Base-by-base conservation (phyloP, 768 basidiomycete species). In the Agrocybe praecox region DNA sequence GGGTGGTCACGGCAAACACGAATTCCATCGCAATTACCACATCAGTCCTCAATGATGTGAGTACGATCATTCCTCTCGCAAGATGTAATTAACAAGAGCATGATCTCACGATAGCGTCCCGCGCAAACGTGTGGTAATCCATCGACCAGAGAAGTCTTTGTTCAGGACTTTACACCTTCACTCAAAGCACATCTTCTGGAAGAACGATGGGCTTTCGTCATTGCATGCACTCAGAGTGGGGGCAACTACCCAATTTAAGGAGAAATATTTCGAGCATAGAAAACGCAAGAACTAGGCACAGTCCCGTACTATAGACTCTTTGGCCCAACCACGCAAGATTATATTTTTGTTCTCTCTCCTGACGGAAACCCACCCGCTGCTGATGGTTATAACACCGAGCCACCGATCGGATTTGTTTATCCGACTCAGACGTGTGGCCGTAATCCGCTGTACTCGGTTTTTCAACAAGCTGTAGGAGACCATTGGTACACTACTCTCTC, bases 201-300 rank as follows among this genome's bases (percentile, higher is more conserved):
- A 29, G 26, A 29, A 29, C 4, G 26, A 29, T 29, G 26, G 26
- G 26, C 26, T 9, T 29, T 29, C 26, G 26, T 29, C 26, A 32
- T 49, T 19, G 49, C 7, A 34, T 14, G 24, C 26, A 29, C 26
- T 9, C 26, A 29, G 26, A 29, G 26, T 29, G 9, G 9, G 4
- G 26, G 5, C 26, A 40, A 58, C 23, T 59, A 24, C 19, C 47
- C 50, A 32, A 23, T 55, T 12, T 53, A 59, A 51, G 53, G 58
- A 1, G 36, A 36, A 7, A 17, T 46, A 6, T 55, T 55, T 36
- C 43, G 47, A n/a, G 58, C 58, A 4, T 59, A 48, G 58, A 12
- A 49, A 40, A 55, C 53, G 4, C 48, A 46, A 17, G 46, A 54
- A 18, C 43, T 49, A 10, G 47, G 43, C 24, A 55, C 53, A 8